Conservation (phyloP, 1,139 yeast genomes). For the Sugiyamaella pinicola region DNA sequence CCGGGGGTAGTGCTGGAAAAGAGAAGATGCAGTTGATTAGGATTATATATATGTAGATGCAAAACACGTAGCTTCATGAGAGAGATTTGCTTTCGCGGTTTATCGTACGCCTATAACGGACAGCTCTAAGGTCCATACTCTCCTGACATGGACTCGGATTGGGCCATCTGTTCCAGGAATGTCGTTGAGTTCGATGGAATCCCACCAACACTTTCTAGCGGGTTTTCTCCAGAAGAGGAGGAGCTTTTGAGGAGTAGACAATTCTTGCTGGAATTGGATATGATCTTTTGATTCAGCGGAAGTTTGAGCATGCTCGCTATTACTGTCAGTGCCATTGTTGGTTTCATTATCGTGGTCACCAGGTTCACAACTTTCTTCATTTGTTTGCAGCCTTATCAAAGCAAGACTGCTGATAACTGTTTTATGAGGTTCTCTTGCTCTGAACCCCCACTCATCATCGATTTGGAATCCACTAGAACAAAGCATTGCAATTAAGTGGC, state of each 20-base stretch:
- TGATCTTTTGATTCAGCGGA: slow-evolving; percentile 21
- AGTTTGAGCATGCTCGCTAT: no score
- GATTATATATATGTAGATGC: no score
- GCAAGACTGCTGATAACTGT: slow-evolving; percentile 86
- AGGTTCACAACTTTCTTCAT: background rate
- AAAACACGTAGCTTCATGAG: no score
- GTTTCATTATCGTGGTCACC: background rate
- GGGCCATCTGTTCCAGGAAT: slow-evolving; percentile 49
- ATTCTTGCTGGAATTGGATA: slow-evolving; percentile 4
- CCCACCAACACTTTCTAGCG: slow-evolving; percentile 99
- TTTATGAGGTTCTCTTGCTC: slow-evolving; percentile 81
- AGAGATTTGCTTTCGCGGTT: background rate
- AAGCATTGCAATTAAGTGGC: slow-evolving; percentile 91
- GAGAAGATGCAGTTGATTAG: background rate
- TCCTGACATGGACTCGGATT: slow-evolving; percentile 66
- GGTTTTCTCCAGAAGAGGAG: slow-evolving; percentile 96
- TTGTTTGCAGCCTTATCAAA: slow-evolving; percentile 59
- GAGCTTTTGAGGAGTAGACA: slow-evolving; percentile 65
- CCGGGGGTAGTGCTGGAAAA: no score
- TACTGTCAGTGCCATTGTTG: slow-evolving; percentile 28
- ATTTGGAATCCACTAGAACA: slow-evolving; percentile 82
- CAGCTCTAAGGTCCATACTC: slow-evolving; percentile 86
- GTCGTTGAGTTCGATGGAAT: slow-evolving; percentile 55
- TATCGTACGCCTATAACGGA: slow-evolving; percentile 39
- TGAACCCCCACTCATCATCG: slow-evolving; percentile 80